A percentile compares a stretch with the other conserved stretches of the same genome.
phyloP scores from a whole-genome alignment of 768 basidiomycete species.

The Tylopilus cervinicoccineus region DNA sequence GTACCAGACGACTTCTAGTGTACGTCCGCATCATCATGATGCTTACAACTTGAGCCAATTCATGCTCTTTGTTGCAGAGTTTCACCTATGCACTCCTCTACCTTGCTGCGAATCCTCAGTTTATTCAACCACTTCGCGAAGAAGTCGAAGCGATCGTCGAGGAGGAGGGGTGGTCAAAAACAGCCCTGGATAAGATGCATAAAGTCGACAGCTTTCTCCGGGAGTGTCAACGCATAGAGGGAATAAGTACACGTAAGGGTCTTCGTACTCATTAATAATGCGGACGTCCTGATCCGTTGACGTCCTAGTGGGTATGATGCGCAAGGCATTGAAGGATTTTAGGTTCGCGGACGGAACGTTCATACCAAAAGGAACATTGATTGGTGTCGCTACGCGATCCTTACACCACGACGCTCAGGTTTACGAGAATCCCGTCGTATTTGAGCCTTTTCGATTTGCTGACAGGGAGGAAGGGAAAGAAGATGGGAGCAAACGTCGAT shows the following conservation, averaged over 20 bases:
- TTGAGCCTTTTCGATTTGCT: conserved; percentile 14
- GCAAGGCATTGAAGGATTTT: conserved; percentile 31
- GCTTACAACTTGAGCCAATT: background rate
- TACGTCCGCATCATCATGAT: background rate
- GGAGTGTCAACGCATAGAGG: conserved; percentile 9
- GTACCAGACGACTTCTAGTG: conserved; percentile 12
- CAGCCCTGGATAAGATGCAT: conserved; percentile 25
- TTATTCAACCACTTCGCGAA: conserved; percentile 31
- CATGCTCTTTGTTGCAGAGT: conserved; percentile 13
- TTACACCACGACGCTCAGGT: conserved; percentile 15
- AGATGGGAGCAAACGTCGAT: conserved; percentile 31
- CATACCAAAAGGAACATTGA: conserved; percentile 31
- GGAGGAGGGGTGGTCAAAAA: conserved; percentile 6
- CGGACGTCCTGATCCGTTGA: background rate
- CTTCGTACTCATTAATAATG: conserved; percentile 4
- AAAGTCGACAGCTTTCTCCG: conserved; percentile 38
- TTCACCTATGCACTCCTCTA: conserved; percentile 33
- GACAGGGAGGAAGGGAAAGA: conserved; percentile 27
- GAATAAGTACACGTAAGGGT: conserved; percentile 20
- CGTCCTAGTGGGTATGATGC: conserved; percentile 26
- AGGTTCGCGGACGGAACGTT: conserved; percentile 38
- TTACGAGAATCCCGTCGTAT: conserved; percentile 26
- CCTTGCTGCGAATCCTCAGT: conserved; percentile 34
- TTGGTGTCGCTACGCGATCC: conserved; percentile 19
- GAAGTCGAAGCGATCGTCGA: background rate